These are phyloP conservation scores for Podila clonocystis DNA, from an alignment of 192 early-diverging fungal species.

Conservation along the genomic window DNA sequence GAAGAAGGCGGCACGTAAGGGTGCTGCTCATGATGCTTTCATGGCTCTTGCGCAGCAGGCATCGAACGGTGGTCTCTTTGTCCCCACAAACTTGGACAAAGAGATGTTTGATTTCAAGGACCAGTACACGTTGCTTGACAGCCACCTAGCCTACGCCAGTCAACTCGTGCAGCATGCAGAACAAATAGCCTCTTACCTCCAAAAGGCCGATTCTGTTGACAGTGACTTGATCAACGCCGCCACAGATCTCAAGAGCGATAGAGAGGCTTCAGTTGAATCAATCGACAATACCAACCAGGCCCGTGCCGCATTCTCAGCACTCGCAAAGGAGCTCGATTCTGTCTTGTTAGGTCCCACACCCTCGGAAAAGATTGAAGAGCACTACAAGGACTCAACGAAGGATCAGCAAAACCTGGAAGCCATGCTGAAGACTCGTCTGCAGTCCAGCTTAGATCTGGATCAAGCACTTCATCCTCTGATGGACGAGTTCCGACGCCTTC, in stretches of 20 bases:
- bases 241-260: conserved; percentile 19
- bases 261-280: conserved; percentile 12
- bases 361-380: neutral
- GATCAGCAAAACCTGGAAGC: conserved; percentile 8
- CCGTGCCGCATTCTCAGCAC: neutral
- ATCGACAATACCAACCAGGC: neutral
- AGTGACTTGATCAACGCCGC: conserved; percentile 9
- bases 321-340: conserved; percentile 10
- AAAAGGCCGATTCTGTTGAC: conserved; percentile 20
- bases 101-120: conserved; percentile 21
- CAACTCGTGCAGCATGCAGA: conserved; percentile 20
- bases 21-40: conserved; percentile 9
- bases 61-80: neutral
- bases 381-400: neutral
- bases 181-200: conserved; percentile 20
- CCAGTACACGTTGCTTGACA: conserved; percentile 19
- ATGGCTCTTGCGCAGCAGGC: conserved; percentile 6
- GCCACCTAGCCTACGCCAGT: conserved; percentile 11
- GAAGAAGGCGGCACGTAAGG: conserved; percentile 11
- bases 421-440: conserved; percentile 5
- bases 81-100: conserved; percentile 12
- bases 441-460: conserved; percentile 4
- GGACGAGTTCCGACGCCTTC: conserved; percentile 10
- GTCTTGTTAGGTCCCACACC: conserved; percentile 8
- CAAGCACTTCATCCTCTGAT: conserved; percentile 22